Base-by-base conservation (phyloP, 2,329 filamentous ascomycete genomes). In the Fusarium denticulatum region DNA sequence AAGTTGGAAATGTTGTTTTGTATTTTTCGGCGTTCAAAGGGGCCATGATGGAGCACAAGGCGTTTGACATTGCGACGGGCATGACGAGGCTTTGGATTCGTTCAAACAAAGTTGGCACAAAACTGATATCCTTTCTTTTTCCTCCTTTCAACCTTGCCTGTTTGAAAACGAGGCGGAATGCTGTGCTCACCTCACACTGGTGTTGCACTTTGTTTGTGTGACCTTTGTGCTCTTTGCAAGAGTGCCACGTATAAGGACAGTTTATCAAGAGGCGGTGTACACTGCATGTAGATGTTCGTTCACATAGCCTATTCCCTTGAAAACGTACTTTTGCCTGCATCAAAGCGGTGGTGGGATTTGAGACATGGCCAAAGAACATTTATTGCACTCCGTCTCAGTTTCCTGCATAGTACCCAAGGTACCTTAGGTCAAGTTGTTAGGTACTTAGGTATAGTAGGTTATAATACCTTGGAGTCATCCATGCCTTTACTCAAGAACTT, bases 11-110 rank as follows among this genome's bases (percentile, higher is more conserved):
- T 47, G 36, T 26, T 65, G 39, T 42, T 18, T 72, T 30, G n/a
- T 52, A 50, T 67, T 59, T 61, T 28, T 28, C 22, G 72, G 72
- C 72, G 72, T 74, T 69, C 43, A 49, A 52, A 55, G 63, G 67
- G 59, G 56, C 26, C 34, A 58, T 26, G 37, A 34, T 28, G 53
- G 50, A 46, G 47, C 37, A 43, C 10, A 30, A 34, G 71, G 71
- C 63, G 71, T 73, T 73, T 61, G 26, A 49, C 40, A 57, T 50
- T 39, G 32, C 46, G 28, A 26, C 45, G 45, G 55, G 45, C 36
- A 64, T 39, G 49, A 20, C 26, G 43, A 57, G 49, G 56, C 46
- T 43, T 59, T 32, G 24, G 45, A 28, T 40, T 64, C 16, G 36
- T n/a, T 37, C 45, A 67, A 42, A 56, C 36, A 71, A 43, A 26